Evolutionary conservation across 768 basidiomycete genomes (phyloP).

Genomic region (Amylocystis lapponica): DNA sequence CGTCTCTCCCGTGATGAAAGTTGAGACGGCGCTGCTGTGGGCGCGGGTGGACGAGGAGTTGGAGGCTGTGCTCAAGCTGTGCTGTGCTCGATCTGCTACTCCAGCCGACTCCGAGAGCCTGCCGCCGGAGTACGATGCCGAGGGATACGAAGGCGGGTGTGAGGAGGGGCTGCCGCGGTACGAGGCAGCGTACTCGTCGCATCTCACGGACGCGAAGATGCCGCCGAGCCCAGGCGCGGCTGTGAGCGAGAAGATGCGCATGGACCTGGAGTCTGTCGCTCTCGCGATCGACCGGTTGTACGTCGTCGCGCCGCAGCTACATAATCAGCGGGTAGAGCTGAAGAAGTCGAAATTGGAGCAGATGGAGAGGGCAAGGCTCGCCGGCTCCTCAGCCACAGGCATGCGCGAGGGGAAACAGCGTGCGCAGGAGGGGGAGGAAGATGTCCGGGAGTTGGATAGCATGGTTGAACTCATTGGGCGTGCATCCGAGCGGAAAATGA

Average conservation of each 20-base stretch:
- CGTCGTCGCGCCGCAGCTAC: constrained; percentile 78
- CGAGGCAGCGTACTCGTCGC: constrained; percentile 9
- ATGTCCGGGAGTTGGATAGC: constrained; percentile 56
- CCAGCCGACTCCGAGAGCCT: constrained; percentile 7
- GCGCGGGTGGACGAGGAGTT: constrained; percentile 67
- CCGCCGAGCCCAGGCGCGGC: constrained; percentile 3
- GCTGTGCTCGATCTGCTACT: constrained; percentile 40
- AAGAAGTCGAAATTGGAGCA: constrained; percentile 63
- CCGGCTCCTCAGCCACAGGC: constrained; percentile 24
- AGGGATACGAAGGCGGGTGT: constrained; percentile 14
- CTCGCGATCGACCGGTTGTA: constrained; percentile 89
- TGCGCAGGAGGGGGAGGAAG: constrained; percentile 32
- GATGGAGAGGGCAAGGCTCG: constrained; percentile 62
- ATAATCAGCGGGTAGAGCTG: constrained; percentile 91
- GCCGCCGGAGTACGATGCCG: constrained; percentile 26
- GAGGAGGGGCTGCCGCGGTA: constrained; percentile 27
- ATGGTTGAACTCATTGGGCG: constrained; percentile 67
- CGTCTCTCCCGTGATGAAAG: constrained; percentile 40
- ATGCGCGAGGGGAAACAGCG: constrained; percentile 40
- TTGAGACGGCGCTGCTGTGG: constrained; percentile 70
- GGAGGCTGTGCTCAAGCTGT: constrained; percentile 61
- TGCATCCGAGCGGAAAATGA: constrained; percentile 61
- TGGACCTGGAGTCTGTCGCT: constrained; percentile 82
- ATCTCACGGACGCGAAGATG: background rate
- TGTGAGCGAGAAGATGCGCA: constrained; percentile 70